These are phyloP conservation scores for Diospyros lotus DNA, from an alignment of 148 eudicot species.

Conservation along the genomic window DNA sequence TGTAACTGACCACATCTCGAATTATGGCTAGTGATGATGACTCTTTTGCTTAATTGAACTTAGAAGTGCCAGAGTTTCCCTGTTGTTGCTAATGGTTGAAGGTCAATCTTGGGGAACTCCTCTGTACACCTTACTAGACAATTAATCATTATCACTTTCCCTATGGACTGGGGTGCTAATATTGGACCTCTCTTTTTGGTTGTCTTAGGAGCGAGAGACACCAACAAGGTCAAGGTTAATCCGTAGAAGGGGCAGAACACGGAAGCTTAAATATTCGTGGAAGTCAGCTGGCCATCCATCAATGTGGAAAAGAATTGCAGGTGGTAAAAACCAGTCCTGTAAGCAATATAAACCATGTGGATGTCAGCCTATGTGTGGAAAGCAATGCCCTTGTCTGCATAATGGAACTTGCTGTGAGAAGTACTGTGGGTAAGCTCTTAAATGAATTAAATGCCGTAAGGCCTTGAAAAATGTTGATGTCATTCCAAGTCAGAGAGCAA, in stretches of 20 bases:
- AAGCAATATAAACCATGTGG: constrained; percentile 80
- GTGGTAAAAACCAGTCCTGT: constrained; percentile 51
- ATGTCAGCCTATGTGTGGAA: constrained; percentile 73
- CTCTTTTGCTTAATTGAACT: not conserved
- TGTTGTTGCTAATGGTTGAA: constrained; percentile 6
- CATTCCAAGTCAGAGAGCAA: not conserved
- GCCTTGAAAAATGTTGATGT: not conserved
- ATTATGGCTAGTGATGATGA: too few relatives aligned
- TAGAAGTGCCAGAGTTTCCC: constrained; percentile 5
- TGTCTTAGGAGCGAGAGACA: constrained; percentile 46
- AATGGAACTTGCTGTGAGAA: constrained; percentile 89
- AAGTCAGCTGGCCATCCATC: constrained; percentile 84
- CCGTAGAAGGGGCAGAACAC: constrained; percentile 72
- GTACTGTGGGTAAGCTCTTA: constrained; percentile 72
- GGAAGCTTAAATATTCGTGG: constrained; percentile 74
- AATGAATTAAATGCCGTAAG: not conserved
- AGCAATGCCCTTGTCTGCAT: constrained; percentile 75
- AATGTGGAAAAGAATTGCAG: constrained; percentile 69
- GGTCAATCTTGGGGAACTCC: not conserved
- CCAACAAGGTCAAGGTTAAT: constrained; percentile 48
- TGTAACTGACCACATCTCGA: too few relatives aligned
- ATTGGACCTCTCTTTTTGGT: constrained; percentile 7
- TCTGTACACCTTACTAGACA: not conserved
- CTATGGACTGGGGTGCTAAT: not conserved
- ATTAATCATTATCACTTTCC: not conserved